Percentiles rank a stretch among this genome's conserved stretches.
Evolutionary conservation across 306 rosid genomes (phyloP).

Genomic region (Neltuma alba): DNA sequence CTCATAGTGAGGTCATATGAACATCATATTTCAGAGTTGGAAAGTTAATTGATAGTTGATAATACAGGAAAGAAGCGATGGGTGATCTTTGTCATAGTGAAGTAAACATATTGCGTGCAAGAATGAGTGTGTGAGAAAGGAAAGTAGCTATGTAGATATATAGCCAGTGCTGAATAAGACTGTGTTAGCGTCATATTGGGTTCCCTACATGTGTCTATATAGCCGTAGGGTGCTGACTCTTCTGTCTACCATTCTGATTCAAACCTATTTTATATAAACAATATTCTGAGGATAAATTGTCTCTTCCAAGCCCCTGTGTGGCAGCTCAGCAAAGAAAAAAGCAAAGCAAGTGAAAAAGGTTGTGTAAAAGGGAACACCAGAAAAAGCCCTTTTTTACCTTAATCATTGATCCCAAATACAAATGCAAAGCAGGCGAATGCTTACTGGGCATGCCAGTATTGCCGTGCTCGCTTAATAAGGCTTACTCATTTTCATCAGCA

Average conservation of each 20-base stretch:
- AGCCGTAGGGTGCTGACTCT: conserved; percentile 35
- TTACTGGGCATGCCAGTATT: conserved; percentile 8
- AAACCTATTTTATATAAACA: background rate
- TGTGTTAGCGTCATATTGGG: conserved; percentile 38
- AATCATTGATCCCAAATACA: conserved; percentile 37
- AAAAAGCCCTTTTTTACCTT: conserved; percentile 25
- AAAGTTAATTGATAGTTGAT: background rate
- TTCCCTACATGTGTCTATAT: conserved; percentile 33
- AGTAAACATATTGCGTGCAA: conserved; percentile 46
- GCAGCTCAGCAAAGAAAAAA: conserved; percentile 29
- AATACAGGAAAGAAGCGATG: background rate
- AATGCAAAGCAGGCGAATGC: conserved; percentile 12
- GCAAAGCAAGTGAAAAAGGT: conserved; percentile 35
- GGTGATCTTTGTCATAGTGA: conserved; percentile 24
- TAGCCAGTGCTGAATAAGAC: conserved; percentile 28
- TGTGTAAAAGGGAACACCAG: conserved; percentile 25
- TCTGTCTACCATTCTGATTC: conserved; percentile 39
- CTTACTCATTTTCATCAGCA: conserved; percentile 24
- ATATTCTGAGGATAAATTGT: conserved; percentile 19
- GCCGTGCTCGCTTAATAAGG: background rate
- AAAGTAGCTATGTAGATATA: conserved; percentile 18
- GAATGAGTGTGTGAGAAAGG: conserved; percentile 29
- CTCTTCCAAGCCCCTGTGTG: conserved; percentile 39
- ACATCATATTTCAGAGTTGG: background rate
- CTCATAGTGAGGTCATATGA: conserved; percentile 4